Base-by-base conservation (phyloP, 2,329 filamentous ascomycete species). In the Fusarium sp. region DNA sequence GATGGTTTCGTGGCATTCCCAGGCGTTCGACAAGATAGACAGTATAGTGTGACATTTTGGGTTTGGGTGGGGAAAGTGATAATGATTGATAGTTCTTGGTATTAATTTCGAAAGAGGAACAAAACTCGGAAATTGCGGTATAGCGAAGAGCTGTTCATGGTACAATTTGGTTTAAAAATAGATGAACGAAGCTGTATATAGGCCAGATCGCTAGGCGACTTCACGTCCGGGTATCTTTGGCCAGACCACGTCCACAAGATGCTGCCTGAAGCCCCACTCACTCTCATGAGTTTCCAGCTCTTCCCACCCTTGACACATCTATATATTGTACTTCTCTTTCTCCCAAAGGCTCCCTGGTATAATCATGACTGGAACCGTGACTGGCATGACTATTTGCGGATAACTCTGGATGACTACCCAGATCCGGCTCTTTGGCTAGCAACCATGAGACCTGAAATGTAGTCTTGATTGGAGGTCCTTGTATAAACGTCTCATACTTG, bases 391-490 rank as follows among this genome's bases (percentile, higher is more conserved):
- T 73, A 65, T 42, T 15, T 75, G 5, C n/a, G 34, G 6, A 59
- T 69, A 5, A 25, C 49, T 15, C 25, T 77, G 10, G 68, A 74
- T 44, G 61, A 72, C n/a, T 69, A 73, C 43, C 66, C 59, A 18
- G 69, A 67, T 16, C 60, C 71, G 43, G 60, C 60, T 44, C 54
- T 70, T 11, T 76, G 68, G 72, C 32, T 75, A 30, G 50, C 63
- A 20, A 73, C 54, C 45, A 63, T 72, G 53, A 61, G 52, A 32
- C 53, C 60, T 47, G 67, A 74, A 38, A 34, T 18, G 1, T 10
- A 8, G 16, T 18, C 16, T 34, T 18, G 30, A 18, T 10, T 10
- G 16, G 32, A 18, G 16, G 8, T 18, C 2, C 32, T 18, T 10
- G 8, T 10, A 8, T 32, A 9, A 15, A 15, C 3, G 7, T 5